A percentile compares a stretch with the other conserved stretches of the same genome.
Evolutionary conservation across 805 yeast species (phyloP).

Genomic region (Blastobotrys terrestris): DNA sequence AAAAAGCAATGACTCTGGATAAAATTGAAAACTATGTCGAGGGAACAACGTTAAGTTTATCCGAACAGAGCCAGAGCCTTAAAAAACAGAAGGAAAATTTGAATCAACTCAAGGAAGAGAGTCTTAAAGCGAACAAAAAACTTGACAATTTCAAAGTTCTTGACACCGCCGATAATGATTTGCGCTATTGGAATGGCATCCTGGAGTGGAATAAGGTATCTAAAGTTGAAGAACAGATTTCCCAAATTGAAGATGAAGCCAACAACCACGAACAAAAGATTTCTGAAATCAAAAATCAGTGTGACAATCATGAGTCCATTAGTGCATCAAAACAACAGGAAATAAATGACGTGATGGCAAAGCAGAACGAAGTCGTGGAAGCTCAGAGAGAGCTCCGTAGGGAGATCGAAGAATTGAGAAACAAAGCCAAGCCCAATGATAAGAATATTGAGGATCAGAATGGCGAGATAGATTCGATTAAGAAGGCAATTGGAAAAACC

Average conservation of each 20-base stretch:
- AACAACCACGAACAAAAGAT: conserved; percentile 15
- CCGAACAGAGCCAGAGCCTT: conserved; percentile 37
- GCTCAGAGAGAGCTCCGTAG: neutral
- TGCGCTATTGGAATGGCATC: neutral
- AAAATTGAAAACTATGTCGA: conserved; percentile 43
- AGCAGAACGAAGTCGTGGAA: neutral
- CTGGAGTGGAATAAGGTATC: conserved; percentile 1
- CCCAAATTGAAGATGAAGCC: conserved; percentile 21
- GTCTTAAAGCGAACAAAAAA: conserved; percentile 5
- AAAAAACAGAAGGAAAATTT: conserved; percentile 35
- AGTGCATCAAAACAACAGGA: neutral
- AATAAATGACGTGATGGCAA: neutral
- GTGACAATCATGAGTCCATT: neutral
- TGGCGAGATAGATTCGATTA: neutral
- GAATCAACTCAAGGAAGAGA: conserved; percentile 30
- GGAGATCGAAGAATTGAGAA: neutral
- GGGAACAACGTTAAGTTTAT: conserved; percentile 35
- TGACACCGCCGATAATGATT: conserved; percentile 7
- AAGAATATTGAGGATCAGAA: too few species aligned
- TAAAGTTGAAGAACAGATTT: conserved; percentile 1
- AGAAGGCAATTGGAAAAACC: conserved; percentile 7
- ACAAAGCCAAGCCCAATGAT: neutral
- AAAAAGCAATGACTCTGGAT: conserved; percentile 71
- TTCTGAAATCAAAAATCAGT: neutral
- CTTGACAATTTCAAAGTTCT: conserved; percentile 16